phyloP scores from a whole-genome alignment of 2,329 filamentous ascomycete genomes.

The Microsporum ferrugineum region DNA sequence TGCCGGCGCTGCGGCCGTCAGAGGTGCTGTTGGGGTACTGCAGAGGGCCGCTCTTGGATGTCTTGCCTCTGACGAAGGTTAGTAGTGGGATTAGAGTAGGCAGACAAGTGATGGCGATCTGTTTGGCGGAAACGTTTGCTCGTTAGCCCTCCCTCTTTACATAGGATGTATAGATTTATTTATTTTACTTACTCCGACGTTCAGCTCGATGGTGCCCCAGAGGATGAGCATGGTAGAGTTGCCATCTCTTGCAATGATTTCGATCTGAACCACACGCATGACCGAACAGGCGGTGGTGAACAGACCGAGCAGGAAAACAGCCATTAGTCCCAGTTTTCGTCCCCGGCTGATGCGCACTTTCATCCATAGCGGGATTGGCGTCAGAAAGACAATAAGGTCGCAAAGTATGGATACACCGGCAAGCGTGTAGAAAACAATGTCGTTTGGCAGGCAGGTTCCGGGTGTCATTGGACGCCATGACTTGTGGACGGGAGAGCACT shows the following conservation, averaged over 20 bases:
- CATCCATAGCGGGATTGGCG: constrained; percentile 42
- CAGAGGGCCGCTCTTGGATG: background rate
- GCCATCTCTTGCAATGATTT: constrained; percentile 40
- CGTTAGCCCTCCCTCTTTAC: background rate
- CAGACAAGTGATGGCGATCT: constrained; percentile 5
- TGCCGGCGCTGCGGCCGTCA: background rate
- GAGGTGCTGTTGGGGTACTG: background rate
- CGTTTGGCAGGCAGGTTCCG: constrained; percentile 38
- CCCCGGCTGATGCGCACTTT: constrained; percentile 38
- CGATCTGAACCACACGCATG: constrained; percentile 42
- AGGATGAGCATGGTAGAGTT: constrained; percentile 47
- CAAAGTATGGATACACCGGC: constrained; percentile 43
- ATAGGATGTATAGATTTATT: background rate
- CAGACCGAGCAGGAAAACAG: constrained; percentile 43
- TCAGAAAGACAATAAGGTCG: constrained; percentile 40
- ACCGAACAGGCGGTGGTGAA: constrained; percentile 47
- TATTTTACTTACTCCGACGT: constrained; percentile 39
- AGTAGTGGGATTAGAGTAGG: constrained; percentile 4
- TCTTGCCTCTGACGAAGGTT: background rate
- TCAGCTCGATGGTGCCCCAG: constrained; percentile 49
- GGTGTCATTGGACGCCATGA: constrained; percentile 36
- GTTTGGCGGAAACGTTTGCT: background rate
- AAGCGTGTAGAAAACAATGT: constrained; percentile 42
- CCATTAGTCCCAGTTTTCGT: constrained; percentile 43
- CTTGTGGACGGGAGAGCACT: constrained; percentile 40